phyloP scores from a whole-genome alignment of 371 early-diverging fungal species.

The Umbelopsis sp. region DNA sequence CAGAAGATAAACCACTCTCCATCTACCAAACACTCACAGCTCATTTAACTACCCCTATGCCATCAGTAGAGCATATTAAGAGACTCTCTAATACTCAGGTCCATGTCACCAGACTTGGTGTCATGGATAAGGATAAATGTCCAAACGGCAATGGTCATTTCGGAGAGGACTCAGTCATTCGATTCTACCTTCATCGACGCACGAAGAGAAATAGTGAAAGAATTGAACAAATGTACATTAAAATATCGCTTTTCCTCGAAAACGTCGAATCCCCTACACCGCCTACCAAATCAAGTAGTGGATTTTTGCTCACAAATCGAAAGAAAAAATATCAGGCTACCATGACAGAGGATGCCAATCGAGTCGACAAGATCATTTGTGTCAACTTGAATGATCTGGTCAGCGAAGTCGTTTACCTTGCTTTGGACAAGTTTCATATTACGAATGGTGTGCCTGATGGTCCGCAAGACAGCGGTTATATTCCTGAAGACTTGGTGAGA shows the following conservation, averaged over 20 bases:
- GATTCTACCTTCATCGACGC: slow-evolving; percentile 46
- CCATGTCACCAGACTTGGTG: background rate
- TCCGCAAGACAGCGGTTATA: background rate
- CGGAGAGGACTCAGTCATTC: slow-evolving; percentile 25
- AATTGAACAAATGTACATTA: slow-evolving; percentile 43
- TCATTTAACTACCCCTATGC: slow-evolving; percentile 64
- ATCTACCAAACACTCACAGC: slow-evolving; percentile 64
- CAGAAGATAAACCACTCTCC: slow-evolving; percentile 61
- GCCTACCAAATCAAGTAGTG: background rate
- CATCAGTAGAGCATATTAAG: slow-evolving; percentile 34
- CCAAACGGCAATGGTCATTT: slow-evolving; percentile 8
- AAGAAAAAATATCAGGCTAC: slow-evolving; percentile 2
- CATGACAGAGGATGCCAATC: slow-evolving; percentile 27
- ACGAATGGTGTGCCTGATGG: slow-evolving; percentile 50
- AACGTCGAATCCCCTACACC: background rate
- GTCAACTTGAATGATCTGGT: slow-evolving; percentile 37
- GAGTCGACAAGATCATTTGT: slow-evolving; percentile 46
- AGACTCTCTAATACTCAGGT: slow-evolving; percentile 3
- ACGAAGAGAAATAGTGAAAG: slow-evolving; percentile 41
- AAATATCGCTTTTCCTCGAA: slow-evolving; percentile 33
- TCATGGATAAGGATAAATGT: slow-evolving; percentile 1
- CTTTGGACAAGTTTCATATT: slow-evolving; percentile 54
- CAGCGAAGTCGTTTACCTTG: slow-evolving; percentile 37
- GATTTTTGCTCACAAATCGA: background rate
- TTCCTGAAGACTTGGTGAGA: slow-evolving; percentile 1